phyloP scores from a whole-genome alignment of 768 basidiomycete species.

The Amanita subjunquillea region DNA sequence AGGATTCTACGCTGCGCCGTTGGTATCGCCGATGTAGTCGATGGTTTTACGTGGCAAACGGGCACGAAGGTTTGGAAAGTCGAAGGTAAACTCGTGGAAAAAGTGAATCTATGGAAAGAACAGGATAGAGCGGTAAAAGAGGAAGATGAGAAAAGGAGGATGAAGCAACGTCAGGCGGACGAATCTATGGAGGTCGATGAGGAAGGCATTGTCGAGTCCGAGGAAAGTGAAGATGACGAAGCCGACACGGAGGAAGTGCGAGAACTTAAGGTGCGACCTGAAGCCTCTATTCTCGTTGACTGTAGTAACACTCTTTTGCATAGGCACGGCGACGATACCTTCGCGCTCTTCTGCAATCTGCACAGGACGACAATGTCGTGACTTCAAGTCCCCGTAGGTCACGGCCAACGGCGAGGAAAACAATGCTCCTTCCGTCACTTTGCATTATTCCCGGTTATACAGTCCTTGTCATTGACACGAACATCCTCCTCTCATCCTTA shows the following conservation, averaged over 20 bases:
- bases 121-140: constrained; percentile 58
- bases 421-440: constrained; percentile 28
- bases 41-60: constrained; percentile 64
- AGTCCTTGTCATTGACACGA: constrained; percentile 87
- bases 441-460: constrained; percentile 78
- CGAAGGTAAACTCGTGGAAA: constrained; percentile 55
- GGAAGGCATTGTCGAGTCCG: constrained; percentile 28
- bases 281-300: constrained; percentile 1
- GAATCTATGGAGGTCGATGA: constrained; percentile 70
- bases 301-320: constrained; percentile 9
- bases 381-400: constrained; percentile 18
- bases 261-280: constrained; percentile 59
- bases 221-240: constrained; percentile 44
- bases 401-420: constrained; percentile 15
- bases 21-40: constrained; percentile 55
- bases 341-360: constrained; percentile 49
- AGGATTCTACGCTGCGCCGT: constrained; percentile 64
- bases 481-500: constrained; percentile 83
- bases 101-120: constrained; percentile 59
- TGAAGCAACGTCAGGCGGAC: constrained; percentile 52
- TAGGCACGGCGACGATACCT: constrained; percentile 72
- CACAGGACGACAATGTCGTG: constrained; percentile 21
- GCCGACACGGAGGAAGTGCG: constrained; percentile 65
- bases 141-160: constrained; percentile 57
- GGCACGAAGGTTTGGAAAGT: constrained; percentile 54